Evolutionary conservation across 306 rosid species (phyloP).

Genomic region (Lathyrus aphaca): DNA sequence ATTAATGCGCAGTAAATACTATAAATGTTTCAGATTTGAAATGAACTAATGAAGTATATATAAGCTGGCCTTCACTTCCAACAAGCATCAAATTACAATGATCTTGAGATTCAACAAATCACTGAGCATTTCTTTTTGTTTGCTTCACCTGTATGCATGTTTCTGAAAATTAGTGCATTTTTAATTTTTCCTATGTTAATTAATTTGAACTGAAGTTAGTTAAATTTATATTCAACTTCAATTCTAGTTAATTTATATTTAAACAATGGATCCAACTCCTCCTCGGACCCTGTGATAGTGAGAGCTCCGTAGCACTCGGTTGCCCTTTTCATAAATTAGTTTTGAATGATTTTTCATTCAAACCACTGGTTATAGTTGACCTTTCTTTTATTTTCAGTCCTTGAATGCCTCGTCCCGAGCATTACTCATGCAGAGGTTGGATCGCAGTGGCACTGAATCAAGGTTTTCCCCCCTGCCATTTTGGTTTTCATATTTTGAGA

Average conservation of each 20-base stretch:
- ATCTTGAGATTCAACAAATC: constrained; percentile 15
- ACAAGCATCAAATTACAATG: constrained; percentile 5
- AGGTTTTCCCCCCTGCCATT: constrained; percentile 53
- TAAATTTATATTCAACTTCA: constrained; percentile 9
- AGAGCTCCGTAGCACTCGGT: neutral
- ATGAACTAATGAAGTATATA: neutral
- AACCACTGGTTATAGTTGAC: constrained; percentile 35
- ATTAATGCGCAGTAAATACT: too few species aligned
- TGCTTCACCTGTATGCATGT: constrained; percentile 1
- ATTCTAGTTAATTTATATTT: constrained; percentile 4
- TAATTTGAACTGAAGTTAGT: neutral
- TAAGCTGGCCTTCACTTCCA: neutral
- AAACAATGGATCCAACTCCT: constrained; percentile 8
- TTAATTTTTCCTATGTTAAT: neutral
- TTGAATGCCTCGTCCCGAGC: constrained; percentile 89
- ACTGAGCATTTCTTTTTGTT: neutral
- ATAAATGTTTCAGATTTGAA: neutral
- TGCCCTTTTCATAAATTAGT: neutral
- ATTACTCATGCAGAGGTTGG: constrained; percentile 91
- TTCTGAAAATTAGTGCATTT: too few species aligned
- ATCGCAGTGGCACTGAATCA: constrained; percentile 79
- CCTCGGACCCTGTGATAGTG: neutral
- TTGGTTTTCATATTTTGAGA: constrained; percentile 29
- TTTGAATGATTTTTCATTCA: constrained; percentile 18
- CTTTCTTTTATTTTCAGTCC: constrained; percentile 59